Base-by-base conservation (phyloP, 257 asterid genomes). In the Marsdenia floribunda region DNA sequence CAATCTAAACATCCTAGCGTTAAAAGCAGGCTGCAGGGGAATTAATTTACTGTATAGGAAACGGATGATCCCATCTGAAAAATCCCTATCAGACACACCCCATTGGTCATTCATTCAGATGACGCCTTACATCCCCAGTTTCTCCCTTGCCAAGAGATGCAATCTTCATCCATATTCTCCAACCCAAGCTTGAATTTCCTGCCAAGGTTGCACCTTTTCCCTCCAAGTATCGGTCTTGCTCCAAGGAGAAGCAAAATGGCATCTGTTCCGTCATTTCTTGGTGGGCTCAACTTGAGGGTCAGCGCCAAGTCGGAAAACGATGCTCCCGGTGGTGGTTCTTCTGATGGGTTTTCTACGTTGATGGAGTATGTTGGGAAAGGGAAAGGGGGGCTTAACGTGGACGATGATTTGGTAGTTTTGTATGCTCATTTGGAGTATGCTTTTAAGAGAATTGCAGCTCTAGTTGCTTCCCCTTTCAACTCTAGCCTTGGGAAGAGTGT, bases 391-490 rank as follows among this genome's bases (percentile, higher is more conserved):
- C 78, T 77, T 76, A 82, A 90, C 44, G 90, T 83, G 73, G 87
- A 91, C 80, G 97, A 93, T 78, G 97, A 89, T 29, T 82, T 93
- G 89, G 85, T 81, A 29, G 77, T 93, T 68, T 66, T 93, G 86
- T 83, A 80, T 37, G 81, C 84, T 68, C 97, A 93, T 73, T 82
- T 93, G 82, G 88, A 83, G 80, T 93, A 83, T 72, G 97, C 98
- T 78, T 93, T 89, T 84, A 93, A 89, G 85, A 89, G 78, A 80
- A 90, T 93, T 77, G 91, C 95, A 64, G 93, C 94, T 77, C 93
- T 93, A 35, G 96, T 93, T 80, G 98, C 98, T 82, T 93, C 97
- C 16, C 98, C 98, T 85, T 86, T 81, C 72, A 90, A 84, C 84
- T 82, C 87, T 18, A 84, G 73, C 83, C 90, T 93, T 16, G 85